Evolutionary conservation across 2,329 filamentous ascomycete species (phyloP).

Genomic region (Rachicladosporium sp.): DNA sequence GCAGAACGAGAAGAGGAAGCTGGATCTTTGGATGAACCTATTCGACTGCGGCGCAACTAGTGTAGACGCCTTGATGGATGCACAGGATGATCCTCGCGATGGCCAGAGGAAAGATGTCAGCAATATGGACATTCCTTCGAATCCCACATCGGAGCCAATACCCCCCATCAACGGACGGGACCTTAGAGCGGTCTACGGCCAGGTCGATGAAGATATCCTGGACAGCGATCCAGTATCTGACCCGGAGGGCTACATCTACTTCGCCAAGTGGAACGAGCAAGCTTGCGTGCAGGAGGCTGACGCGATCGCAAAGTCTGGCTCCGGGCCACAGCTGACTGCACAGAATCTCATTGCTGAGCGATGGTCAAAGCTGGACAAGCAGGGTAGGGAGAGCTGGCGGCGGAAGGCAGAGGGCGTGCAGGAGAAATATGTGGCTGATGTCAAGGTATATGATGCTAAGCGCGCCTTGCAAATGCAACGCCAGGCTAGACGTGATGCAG

Average conservation of each 20-base stretch:
- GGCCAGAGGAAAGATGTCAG: slow-evolving; percentile 9
- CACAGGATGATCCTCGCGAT: slow-evolving; percentile 15
- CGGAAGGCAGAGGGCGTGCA: slow-evolving; percentile 16
- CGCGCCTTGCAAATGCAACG: slow-evolving; percentile 15
- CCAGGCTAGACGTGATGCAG: slow-evolving; percentile 10
- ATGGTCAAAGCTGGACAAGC: slow-evolving; percentile 15
- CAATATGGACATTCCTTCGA: slow-evolving; percentile 14
- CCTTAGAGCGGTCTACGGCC: slow-evolving; percentile 20
- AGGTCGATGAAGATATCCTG: slow-evolving; percentile 11
- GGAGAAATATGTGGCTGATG: slow-evolving; percentile 17
- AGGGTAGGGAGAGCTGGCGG: slow-evolving; percentile 17
- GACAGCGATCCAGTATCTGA: slow-evolving; percentile 12
- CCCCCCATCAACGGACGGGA: slow-evolving; percentile 16
- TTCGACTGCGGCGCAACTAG: slow-evolving; percentile 44
- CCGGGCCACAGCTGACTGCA: too few species aligned
- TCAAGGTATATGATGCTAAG: slow-evolving; percentile 20
- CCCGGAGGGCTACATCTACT: slow-evolving; percentile 20
- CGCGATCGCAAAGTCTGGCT: too few species aligned
- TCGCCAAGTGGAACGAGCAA: slow-evolving; percentile 12
- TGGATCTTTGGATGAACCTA: slow-evolving; percentile 53
- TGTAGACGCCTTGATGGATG: slow-evolving; percentile 14
- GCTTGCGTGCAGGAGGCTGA: slow-evolving; percentile 10
- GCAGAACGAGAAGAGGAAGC: slow-evolving; percentile 52
- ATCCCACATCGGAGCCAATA: slow-evolving; percentile 14
- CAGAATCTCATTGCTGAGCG: slow-evolving; percentile 15